Evolutionary conservation across 805 yeast genomes (phyloP).

Genomic region (Yarrowia sp.): DNA sequence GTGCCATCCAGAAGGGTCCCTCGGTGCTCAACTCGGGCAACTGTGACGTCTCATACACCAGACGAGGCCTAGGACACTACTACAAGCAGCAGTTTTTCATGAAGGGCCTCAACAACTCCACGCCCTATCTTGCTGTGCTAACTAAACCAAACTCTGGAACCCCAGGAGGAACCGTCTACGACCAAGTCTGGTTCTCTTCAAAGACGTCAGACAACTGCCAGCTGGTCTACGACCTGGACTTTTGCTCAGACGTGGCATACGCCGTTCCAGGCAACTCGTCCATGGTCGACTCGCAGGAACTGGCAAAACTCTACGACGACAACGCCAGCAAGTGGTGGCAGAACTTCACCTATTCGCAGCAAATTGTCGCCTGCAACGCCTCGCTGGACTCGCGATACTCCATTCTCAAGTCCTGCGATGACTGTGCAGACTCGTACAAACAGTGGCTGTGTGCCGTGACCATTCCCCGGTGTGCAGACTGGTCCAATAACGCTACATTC

Average conservation of each 20-base stretch:
- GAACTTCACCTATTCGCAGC: constrained; percentile 78
- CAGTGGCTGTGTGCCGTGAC: constrained; percentile 90
- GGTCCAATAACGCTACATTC: constrained; percentile 46
- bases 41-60: constrained; percentile 50
- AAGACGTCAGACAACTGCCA: constrained; percentile 70
- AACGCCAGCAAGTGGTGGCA: constrained; percentile 62
- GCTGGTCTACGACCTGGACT: constrained; percentile 72
- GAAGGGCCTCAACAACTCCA: constrained; percentile 64
- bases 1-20: constrained; percentile 70
- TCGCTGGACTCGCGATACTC: constrained; percentile 71
- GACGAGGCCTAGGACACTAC: constrained; percentile 55
- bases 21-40: constrained; percentile 49
- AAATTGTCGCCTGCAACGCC: constrained; percentile 75
- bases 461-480: constrained; percentile 81
- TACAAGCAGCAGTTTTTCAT: constrained; percentile 67
- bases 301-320: constrained; percentile 65
- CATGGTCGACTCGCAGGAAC: constrained; percentile 49
- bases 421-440: constrained; percentile 74
- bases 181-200: constrained; percentile 59
- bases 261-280: constrained; percentile 71
- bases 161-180: constrained; percentile 66
- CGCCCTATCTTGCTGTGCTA: constrained; percentile 70
- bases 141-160: constrained; percentile 56
- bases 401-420: constrained; percentile 72
- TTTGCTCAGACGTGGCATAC: constrained; percentile 84